Percentiles rank a stretch among this genome's conserved stretches.
Conservation (phyloP, 2,329 filamentous ascomycete genomes). For the Cercospora sp. region DNA sequence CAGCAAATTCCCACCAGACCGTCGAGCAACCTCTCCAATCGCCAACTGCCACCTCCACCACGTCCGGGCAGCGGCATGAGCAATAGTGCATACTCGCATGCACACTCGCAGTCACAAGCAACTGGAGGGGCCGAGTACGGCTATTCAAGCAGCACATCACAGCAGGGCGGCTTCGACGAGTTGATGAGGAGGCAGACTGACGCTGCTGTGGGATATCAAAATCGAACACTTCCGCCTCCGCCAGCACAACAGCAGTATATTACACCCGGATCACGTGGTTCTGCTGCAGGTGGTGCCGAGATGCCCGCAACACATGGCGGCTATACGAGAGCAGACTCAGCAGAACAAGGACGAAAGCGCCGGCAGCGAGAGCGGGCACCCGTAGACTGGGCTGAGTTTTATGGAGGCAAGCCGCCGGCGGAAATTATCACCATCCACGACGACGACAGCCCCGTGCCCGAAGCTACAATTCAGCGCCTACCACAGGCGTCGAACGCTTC, state of each 20-base stretch:
- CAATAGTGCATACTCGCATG: slow-evolving; percentile 29
- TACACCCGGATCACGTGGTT: slow-evolving; percentile 30
- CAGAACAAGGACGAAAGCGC: slow-evolving; percentile 27
- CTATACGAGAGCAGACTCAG: slow-evolving; percentile 19
- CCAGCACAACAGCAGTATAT: slow-evolving; percentile 21
- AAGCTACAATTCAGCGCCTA: slow-evolving; percentile 25
- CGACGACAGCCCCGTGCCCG: slow-evolving; percentile 40
- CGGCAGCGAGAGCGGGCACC: slow-evolving; percentile 26
- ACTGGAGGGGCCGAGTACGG: slow-evolving; percentile 31
- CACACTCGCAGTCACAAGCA: slow-evolving; percentile 28
- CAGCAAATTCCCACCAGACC: slow-evolving; percentile 37
- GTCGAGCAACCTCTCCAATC: slow-evolving; percentile 36
- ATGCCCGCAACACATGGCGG: slow-evolving; percentile 18
- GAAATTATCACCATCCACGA: slow-evolving; percentile 57
- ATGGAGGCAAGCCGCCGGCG: slow-evolving; percentile 44
- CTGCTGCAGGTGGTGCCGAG: slow-evolving; percentile 18
- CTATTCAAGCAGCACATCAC: slow-evolving; percentile 27
- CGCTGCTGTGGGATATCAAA: slow-evolving; percentile 30
- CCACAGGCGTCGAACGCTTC: slow-evolving; percentile 28
- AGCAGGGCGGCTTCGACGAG: slow-evolving; percentile 30
- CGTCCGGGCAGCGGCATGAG: slow-evolving; percentile 36
- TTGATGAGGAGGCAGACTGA: slow-evolving; percentile 30
- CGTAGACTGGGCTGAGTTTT: slow-evolving; percentile 42
- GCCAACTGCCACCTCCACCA: slow-evolving; percentile 33
- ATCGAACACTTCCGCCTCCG: slow-evolving; percentile 27